phyloP scores from a whole-genome alignment of 768 basidiomycete species.

The Leccinum olivaceopallidum region DNA sequence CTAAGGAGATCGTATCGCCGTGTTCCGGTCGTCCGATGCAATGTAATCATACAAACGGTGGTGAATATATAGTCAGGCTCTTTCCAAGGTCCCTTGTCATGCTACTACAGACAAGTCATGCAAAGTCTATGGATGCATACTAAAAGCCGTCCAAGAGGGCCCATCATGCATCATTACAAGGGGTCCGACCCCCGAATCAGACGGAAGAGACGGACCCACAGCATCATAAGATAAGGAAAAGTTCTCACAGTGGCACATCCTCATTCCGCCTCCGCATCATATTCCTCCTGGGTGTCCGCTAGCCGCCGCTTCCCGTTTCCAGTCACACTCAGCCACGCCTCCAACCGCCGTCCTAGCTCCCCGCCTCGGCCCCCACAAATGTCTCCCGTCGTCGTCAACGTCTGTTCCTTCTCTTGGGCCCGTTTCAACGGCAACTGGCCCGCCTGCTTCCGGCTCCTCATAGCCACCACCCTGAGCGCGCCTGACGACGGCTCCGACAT shows the following conservation, averaged over 20 bases:
- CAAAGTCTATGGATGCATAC: no score
- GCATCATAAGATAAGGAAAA: constrained; percentile 5
- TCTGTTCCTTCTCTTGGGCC: constrained; percentile 69
- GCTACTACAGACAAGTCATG: no score
- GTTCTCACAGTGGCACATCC: constrained; percentile 14
- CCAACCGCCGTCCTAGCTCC: constrained; percentile 71
- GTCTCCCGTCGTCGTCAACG: constrained; percentile 70
- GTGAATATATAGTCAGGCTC: no score
- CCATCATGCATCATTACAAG: constrained; percentile 5
- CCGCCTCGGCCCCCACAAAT: constrained; percentile 79
- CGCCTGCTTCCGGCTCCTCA: constrained; percentile 37
- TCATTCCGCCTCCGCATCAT: constrained; percentile 13
- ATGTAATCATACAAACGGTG: no score
- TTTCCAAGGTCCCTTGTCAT: no score
- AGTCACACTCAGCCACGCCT: constrained; percentile 65
- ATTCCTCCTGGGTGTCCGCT: constrained; percentile 17
- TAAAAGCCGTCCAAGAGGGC: neutral
- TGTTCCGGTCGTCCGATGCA: no score
- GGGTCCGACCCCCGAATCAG: neutral
- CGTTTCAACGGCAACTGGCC: constrained; percentile 53
- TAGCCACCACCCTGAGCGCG: constrained; percentile 26
- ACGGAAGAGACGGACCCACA: neutral
- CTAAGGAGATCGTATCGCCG: no score
- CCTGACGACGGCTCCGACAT: constrained; percentile 19
- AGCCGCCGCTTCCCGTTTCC: constrained; percentile 22